These are phyloP conservation scores for Torulaspora indica DNA, from an alignment of 805 yeast genomes.

Conservation along the genomic window DNA sequence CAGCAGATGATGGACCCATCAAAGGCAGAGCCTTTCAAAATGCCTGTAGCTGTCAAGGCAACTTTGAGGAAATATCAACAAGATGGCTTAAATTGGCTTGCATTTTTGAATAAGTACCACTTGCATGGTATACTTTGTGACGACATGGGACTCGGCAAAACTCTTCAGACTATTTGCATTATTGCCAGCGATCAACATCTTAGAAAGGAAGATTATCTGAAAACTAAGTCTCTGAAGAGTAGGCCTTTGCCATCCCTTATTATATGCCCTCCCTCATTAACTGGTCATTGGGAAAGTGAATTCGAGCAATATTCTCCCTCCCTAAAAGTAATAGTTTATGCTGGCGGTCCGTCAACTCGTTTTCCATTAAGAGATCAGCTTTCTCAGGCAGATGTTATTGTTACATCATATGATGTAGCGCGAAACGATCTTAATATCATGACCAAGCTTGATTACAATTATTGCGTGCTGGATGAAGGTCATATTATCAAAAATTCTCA, in stretches of 20 bases:
- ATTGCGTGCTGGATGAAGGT: constrained; percentile 96
- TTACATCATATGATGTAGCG: constrained; percentile 94
- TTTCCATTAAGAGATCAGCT: constrained; percentile 50
- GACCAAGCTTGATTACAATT: constrained; percentile 65
- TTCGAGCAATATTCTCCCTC: constrained; percentile 85
- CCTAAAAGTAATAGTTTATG: constrained; percentile 75
- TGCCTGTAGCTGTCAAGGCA: constrained; percentile 91
- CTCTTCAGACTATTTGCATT: constrained; percentile 94
- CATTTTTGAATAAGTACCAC: constrained; percentile 89
- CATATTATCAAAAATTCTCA: constrained; percentile 91
- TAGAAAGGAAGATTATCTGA: constrained; percentile 62
- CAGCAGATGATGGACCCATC: constrained; percentile 97
- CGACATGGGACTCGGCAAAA: constrained; percentile 98
- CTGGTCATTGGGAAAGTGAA: constrained; percentile 99
- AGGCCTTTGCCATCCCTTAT: constrained; percentile 78
- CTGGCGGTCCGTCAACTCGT: constrained; percentile 84
- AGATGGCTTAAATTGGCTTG: constrained; percentile 98
- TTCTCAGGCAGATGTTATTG: constrained; percentile 68
- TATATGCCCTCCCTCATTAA: constrained; percentile 93
- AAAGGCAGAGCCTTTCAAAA: constrained; percentile 76
- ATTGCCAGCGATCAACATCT: constrained; percentile 92
- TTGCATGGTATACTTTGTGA: constrained; percentile 97
- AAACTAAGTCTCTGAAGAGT: constrained; percentile 57
- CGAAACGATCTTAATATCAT: constrained; percentile 79
- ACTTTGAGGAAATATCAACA: constrained; percentile 92